These are phyloP conservation scores for Marasmius fiardii DNA, from an alignment of 1,284 basidiomycete genomes.

Conservation along the genomic window DNA sequence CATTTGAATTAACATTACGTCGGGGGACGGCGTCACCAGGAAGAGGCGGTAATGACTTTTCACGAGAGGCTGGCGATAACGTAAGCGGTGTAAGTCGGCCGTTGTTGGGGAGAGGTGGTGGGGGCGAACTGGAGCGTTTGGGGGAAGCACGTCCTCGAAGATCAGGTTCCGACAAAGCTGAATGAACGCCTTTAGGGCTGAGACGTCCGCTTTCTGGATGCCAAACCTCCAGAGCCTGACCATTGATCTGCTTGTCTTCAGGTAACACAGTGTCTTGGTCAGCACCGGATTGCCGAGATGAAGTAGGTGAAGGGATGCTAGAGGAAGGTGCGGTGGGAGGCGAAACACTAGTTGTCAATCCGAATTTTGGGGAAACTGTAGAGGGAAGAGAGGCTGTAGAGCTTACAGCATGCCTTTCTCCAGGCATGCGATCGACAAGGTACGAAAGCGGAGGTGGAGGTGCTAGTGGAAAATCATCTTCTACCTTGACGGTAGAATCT, in stretches of 20 bases:
- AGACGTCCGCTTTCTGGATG: constrained; percentile 28
- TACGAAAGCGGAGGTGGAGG: constrained; percentile 86
- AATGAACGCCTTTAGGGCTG: constrained; percentile 39
- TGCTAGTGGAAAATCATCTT: constrained; percentile 72
- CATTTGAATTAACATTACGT: constrained; percentile 24
- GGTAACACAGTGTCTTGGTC: constrained; percentile 46
- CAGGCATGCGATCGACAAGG: constrained; percentile 62
- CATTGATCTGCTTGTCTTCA: constrained; percentile 39
- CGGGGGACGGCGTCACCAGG: constrained; percentile 51
- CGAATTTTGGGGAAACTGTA: constrained; percentile 51
- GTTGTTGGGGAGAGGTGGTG: constrained; percentile 28
- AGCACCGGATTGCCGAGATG: constrained; percentile 56
- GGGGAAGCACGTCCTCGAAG: constrained; percentile 42
- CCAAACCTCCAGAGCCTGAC: constrained; percentile 28
- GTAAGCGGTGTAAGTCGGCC: constrained; percentile 25
- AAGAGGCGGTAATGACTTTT: constrained; percentile 76
- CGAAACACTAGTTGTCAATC: constrained; percentile 54
- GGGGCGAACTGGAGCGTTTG: constrained; percentile 24
- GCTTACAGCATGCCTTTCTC: constrained; percentile 64
- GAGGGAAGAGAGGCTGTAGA: constrained; percentile 69
- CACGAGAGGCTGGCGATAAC: constrained; percentile 42
- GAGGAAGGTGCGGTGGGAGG: constrained; percentile 72
- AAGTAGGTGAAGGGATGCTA: constrained; percentile 67
- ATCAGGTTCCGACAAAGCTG: constrained; percentile 56
- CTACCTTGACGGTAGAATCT: constrained; percentile 34